Percentiles rank a stretch among this genome's conserved stretches.
Evolutionary conservation across 805 yeast genomes (phyloP).

Genomic region (Wickerhamomyces bovis): DNA sequence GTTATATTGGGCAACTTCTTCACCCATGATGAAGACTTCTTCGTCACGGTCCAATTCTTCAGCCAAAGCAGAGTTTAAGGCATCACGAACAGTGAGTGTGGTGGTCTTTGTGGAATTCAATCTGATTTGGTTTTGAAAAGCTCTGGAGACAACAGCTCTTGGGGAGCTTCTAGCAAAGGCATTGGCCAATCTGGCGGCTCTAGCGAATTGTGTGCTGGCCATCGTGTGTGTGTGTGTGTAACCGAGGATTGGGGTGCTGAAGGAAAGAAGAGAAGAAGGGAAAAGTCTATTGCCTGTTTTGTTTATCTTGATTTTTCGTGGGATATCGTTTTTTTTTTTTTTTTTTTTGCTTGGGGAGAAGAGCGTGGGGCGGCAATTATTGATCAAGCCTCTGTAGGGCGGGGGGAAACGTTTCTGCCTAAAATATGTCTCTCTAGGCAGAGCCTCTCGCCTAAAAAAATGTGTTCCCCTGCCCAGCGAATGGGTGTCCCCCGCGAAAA

Average conservation of each 20-base stretch:
- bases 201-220: background rate
- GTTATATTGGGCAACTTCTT: constrained; percentile 98
- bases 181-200: constrained; percentile 4
- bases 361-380: background rate
- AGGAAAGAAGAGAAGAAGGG: background rate
- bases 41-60: constrained; percentile 97
- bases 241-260: background rate
- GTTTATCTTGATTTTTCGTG: background rate
- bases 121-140: constrained; percentile 9
- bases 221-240: background rate
- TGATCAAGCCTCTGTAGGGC: too few relatives aligned
- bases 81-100: constrained; percentile 91
- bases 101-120: constrained; percentile 22
- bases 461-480: background rate
- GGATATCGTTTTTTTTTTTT: background rate
- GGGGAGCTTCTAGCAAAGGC: constrained; percentile 4
- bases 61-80: constrained; percentile 88
- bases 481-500: background rate
- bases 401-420: too few relatives aligned
- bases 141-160: background rate
- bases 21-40: constrained; percentile 93
- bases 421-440: too few relatives aligned
- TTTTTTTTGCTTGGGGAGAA: background rate
- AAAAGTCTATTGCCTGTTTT: background rate
- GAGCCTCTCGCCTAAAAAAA: background rate